A percentile compares a stretch with the other conserved stretches of the same genome.
These are phyloP conservation scores for Penicillium concentricum DNA, from an alignment of 2,329 filamentous ascomycete genomes.

Conservation along the genomic window DNA sequence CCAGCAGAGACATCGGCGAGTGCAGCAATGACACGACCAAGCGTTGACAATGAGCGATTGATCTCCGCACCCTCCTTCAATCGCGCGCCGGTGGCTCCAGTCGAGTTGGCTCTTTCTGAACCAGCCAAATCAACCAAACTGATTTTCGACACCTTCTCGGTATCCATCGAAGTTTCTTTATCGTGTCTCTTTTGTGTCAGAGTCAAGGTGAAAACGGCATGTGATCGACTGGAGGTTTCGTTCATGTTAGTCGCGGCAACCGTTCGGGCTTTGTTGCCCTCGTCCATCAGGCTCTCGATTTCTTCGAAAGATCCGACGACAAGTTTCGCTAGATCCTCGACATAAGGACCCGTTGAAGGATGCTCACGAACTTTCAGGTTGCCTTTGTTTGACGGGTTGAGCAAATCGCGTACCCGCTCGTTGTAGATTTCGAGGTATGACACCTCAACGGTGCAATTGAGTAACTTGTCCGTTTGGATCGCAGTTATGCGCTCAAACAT, in stretches of 20 bases:
- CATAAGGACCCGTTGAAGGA: conserved; percentile 94
- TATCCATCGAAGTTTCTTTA: conserved; percentile 89
- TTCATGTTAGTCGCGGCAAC: conserved; percentile 99
- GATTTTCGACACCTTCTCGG: conserved; percentile 97
- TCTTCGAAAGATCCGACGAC: conserved; percentile 91
- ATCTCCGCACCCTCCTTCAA: conserved; percentile 98
- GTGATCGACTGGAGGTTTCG: conserved; percentile 96
- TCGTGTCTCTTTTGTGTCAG: conserved; percentile 92
- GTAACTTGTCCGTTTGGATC: conserved; percentile 70
- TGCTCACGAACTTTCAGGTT: conserved; percentile 97
- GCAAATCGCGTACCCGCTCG: conserved; percentile 88
- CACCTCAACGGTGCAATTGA: conserved; percentile 91
- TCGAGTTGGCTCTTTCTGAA: conserved; percentile 95
- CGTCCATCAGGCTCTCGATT: conserved; percentile 97
- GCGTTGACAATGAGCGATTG: conserved; percentile 91
- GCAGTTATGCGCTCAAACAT: conserved; percentile 87
- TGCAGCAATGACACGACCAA: conserved; percentile 95
- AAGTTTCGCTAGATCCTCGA: conserved; percentile 94
- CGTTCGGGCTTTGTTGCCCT: conserved; percentile 97
- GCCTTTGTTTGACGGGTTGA: conserved; percentile 93
- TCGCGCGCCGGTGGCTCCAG: conserved; percentile 89
- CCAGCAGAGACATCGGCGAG: conserved; percentile 85
- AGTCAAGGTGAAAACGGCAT: conserved; percentile 96
- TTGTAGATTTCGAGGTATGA: conserved; percentile 99
- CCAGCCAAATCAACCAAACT: conserved; percentile 96